Percentiles rank a stretch among this genome's conserved stretches.
phyloP scores from a whole-genome alignment of 2,329 filamentous ascomycete species.

The Claviceps sorghi region DNA sequence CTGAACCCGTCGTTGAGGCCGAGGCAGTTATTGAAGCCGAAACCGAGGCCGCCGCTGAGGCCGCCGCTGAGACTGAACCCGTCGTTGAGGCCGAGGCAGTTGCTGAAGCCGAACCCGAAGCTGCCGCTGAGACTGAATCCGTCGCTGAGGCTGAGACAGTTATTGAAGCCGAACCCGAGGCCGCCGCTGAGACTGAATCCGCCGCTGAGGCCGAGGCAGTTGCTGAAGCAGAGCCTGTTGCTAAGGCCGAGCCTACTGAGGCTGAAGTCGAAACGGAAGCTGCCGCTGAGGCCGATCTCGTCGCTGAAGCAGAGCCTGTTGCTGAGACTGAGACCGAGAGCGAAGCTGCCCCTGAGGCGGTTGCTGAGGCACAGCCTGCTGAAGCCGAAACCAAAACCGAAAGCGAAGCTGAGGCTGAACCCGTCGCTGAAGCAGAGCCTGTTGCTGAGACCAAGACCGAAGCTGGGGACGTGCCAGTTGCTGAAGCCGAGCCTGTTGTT shows the following conservation, averaged over 20 bases:
- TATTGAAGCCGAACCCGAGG: not conserved
- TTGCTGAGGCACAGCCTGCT: too few relatives aligned
- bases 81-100: not conserved
- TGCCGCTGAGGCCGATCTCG: not conserved
- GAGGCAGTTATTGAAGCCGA: not conserved
- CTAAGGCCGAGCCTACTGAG: not conserved
- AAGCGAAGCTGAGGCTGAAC: too few relatives aligned
- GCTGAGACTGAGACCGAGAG: too few relatives aligned
- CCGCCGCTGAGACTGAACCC: not conserved
- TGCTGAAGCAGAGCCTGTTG: not conserved
- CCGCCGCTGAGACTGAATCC: not conserved
- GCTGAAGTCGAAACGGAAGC: too few relatives aligned
- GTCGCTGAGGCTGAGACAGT: not conserved
- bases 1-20: not conserved
- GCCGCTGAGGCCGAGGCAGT: not conserved
- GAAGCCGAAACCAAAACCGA: too few relatives aligned
- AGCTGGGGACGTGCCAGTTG: conserved; percentile 1
- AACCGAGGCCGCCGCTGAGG: not conserved
- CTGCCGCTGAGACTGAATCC: not conserved
- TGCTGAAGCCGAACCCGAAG: not conserved
- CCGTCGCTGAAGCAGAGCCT: too few relatives aligned
- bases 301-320: not conserved
- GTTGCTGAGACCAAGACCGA: too few relatives aligned
- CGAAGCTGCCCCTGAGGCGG: too few relatives aligned
- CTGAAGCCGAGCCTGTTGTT: not conserved